Base-by-base conservation (phyloP, 108 stramenopile genomes). In the Parietichytrium sp. region DNA sequence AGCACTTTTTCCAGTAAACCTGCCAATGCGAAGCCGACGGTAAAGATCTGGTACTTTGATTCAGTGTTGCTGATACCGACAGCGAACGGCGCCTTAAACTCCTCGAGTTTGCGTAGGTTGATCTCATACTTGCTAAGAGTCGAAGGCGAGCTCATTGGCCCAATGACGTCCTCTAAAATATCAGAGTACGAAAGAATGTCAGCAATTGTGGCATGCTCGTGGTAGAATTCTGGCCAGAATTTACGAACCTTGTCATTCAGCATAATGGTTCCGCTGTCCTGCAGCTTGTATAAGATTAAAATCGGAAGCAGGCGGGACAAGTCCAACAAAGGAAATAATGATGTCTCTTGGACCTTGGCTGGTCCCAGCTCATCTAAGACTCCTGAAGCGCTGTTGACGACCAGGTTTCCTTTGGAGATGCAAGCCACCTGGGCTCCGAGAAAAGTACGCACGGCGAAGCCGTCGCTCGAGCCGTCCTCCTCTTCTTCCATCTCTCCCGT, bases 321-420 rank as follows among this genome's bases (percentile, higher is more conserved):
- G 33, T 72, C 61, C 61, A 72, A 6, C 29, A 72, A 25, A 33
- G 61, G 61, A 27, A 72, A 72, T 25, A 72, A 7, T 27, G 61
- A 45, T 1, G 13, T 3, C 10, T 12, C 10, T 8, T 6, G 15
- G 16, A 72, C 61, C 0, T 42, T n/a, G 13, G 45, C 15, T 6
- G 61, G 61, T 3, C 61, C 45, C 61, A 72, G 42, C 20, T 72
- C 61, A 45, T 10, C 61, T 1, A 45, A 23, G 8, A 72, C 61
- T 7, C 61, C 61, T 6, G 61, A n/a, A 45, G 45, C 36, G 42
- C 38, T 2, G 42, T 72, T 25, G 13, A 72, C 61, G n/a, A 27
- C 42, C 10, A 72, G 16, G 23, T 45, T 47, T 10, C 45, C 8
- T 10, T 42, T 25, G 23, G 2, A 6, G 2, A 72, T 27, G 20